Evolutionary conservation across 345 rosid genomes (phyloP).

Genomic region (Brassica nigra): DNA sequence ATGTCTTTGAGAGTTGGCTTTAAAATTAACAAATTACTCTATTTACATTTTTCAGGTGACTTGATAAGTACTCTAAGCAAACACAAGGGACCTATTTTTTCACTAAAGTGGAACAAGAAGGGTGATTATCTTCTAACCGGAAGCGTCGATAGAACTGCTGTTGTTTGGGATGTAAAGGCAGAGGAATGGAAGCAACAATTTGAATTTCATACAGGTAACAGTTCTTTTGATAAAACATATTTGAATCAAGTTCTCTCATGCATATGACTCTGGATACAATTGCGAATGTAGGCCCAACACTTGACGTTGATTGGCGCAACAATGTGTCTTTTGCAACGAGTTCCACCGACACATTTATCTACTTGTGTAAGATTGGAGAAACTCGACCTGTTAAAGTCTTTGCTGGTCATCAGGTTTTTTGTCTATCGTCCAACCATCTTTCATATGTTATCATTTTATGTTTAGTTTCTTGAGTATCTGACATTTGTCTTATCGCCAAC

Average conservation of each 20-base stretch:
- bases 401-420: conserved; percentile 88
- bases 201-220: conserved; percentile 85
- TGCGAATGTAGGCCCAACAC: conserved; percentile 72
- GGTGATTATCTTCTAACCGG: conserved; percentile 99
- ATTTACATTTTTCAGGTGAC: conserved; percentile 57
- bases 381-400: conserved; percentile 70
- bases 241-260: not conserved
- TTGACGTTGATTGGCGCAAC: conserved; percentile 99
- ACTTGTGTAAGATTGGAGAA: conserved; percentile 94
- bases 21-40: not conserved
- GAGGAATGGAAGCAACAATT: conserved; percentile 96
- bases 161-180: conserved; percentile 97
- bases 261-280: not conserved
- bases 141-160: conserved; percentile 93
- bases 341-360: conserved; percentile 91
- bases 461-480: not conserved
- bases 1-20: conserved; percentile 13
- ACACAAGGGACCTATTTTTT: conserved; percentile 96
- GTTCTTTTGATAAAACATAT: not conserved
- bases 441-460: not conserved
- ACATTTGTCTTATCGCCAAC: conserved; percentile 20
- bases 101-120: conserved; percentile 99
- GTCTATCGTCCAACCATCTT: conserved; percentile 26
- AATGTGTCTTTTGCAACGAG: conserved; percentile 96
- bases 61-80: conserved; percentile 80